Percentiles rank a stretch among this genome's conserved stretches.
Conservation (phyloP, 2,329 filamentous ascomycete genomes). For the Botrytis cinerea region DNA sequence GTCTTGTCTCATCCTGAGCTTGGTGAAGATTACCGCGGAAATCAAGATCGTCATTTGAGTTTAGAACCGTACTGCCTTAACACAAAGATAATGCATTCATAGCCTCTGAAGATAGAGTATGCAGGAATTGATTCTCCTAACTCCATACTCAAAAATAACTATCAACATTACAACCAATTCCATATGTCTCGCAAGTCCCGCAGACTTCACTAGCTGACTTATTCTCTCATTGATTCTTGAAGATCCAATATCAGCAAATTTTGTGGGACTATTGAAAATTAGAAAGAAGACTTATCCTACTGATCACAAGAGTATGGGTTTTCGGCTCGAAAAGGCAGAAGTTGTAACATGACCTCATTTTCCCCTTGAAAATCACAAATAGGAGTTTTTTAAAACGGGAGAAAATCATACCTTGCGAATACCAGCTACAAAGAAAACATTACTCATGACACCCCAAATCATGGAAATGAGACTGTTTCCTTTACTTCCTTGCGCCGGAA, state of each 20-base stretch:
- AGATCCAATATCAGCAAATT: not conserved
- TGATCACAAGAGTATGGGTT: not conserved
- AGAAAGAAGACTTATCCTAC: not conserved
- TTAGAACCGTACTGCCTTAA: not conserved
- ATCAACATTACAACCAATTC: not conserved
- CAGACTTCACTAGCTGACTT: not conserved
- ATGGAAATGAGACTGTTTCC: not conserved
- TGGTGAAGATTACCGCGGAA: not conserved
- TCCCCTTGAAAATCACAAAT: not conserved
- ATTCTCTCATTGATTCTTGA: not conserved
- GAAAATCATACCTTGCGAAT: not conserved
- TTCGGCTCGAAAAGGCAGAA: not conserved
- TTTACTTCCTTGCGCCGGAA: not conserved
- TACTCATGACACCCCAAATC: not conserved
- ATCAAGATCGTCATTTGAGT: not conserved
- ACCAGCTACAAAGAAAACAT: not conserved
- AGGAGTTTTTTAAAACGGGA: not conserved
- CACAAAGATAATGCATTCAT: not conserved
- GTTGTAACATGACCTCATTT: not conserved
- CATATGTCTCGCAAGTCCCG: not conserved
- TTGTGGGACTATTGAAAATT: not conserved
- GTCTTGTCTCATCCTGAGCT: not conserved
- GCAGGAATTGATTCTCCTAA: not conserved
- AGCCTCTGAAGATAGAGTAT: not conserved
- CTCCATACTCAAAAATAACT: not conserved